These are phyloP conservation scores for Fraxinus greggii DNA, from an alignment of 305 asterid species.

Conservation along the genomic window DNA sequence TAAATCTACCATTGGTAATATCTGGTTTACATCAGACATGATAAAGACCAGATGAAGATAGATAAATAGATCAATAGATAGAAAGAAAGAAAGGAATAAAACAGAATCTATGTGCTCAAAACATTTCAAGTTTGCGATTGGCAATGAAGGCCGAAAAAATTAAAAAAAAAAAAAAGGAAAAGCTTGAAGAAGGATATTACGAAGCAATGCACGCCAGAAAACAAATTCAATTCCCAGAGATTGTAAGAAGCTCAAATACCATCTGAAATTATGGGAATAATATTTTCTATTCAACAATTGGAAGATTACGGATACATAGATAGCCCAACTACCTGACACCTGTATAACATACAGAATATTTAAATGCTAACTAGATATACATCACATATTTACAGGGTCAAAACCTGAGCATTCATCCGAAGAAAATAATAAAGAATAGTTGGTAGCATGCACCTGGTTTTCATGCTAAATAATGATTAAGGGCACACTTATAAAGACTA, in stretches of 20 bases:
- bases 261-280: background rate
- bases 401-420: background rate
- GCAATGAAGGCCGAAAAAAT: background rate
- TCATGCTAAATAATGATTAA: background rate
- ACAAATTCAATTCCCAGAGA: background rate
- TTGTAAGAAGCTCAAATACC: background rate
- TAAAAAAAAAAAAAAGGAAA: background rate
- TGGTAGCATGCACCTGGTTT: background rate
- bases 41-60: background rate
- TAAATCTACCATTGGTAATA: background rate
- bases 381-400: background rate
- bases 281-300: background rate
- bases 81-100: background rate
- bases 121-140: background rate
- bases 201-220: background rate
- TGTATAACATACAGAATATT: background rate
- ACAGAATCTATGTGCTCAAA: background rate
- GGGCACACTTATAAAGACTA: background rate
- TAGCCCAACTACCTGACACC: background rate
- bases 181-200: background rate
- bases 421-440: background rate
- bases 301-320: background rate
- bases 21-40: background rate
- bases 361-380: background rate
- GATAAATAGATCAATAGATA: background rate